Conservation (phyloP, 208 protist genomes). For the Acanthamoeba castellanii region DNA sequence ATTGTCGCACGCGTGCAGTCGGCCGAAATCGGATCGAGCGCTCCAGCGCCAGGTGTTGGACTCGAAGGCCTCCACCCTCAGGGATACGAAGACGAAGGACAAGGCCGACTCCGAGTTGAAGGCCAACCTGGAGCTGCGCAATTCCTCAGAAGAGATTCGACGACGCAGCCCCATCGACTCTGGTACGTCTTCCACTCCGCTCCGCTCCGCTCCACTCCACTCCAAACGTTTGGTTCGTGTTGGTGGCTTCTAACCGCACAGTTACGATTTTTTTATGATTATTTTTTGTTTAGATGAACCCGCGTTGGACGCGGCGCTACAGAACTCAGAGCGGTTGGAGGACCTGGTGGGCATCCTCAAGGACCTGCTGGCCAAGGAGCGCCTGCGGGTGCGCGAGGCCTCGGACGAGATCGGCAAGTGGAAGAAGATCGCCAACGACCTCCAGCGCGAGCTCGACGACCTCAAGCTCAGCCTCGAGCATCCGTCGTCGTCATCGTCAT, state of each 20-base stretch:
- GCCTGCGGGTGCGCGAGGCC: constrained; percentile 39
- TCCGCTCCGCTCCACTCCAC: background rate
- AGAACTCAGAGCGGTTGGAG: background rate
- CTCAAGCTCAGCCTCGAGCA: background rate
- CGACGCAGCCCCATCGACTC: background rate
- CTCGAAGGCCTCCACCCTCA: constrained; percentile 25
- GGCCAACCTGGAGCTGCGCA: background rate
- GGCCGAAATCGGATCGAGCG: constrained; percentile 21
- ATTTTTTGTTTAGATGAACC: background rate
- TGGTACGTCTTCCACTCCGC: background rate
- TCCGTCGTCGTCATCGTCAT: background rate
- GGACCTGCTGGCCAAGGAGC: constrained; percentile 45
- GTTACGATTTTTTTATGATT: background rate
- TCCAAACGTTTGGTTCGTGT: background rate
- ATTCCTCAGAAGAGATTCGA: background rate
- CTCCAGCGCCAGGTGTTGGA: constrained; percentile 16
- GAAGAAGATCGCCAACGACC: constrained; percentile 59
- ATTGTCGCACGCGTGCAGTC: background rate
- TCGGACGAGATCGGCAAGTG: constrained; percentile 36
- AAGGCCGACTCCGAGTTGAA: background rate
- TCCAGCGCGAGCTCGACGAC: constrained; percentile 28
- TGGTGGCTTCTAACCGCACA: too few species aligned
- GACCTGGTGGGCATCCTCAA: constrained; percentile 46
- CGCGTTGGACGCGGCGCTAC: background rate
- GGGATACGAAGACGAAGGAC: constrained; percentile 24